Base-by-base conservation (phyloP, 176 grass and related monocot species). In the Tuctoria greenei region DNA sequence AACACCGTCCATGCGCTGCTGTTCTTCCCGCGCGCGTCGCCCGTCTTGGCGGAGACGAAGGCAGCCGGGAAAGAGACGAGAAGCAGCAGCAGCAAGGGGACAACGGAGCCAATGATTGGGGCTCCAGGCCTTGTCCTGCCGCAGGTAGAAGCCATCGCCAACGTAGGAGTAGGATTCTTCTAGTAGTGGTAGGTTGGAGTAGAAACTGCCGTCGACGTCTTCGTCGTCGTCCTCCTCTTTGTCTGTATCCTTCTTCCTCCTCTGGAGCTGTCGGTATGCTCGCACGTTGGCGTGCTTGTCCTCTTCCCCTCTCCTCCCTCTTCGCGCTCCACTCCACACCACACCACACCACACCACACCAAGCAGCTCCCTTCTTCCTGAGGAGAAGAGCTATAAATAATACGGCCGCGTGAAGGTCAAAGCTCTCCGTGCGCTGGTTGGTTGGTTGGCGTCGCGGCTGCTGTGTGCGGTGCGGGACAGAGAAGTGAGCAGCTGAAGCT, bases 251-350 rank as follows among this genome's bases (percentile, higher is more conserved):
- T 5, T 42, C 5, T n/a, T 49, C 41, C 39, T 76, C 52, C 73
- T 26, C 27, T 61, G 24, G 39, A 50, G 38, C 41, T 63, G 66
- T 71, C 67, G 69, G 84, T 46, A 23, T 41, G 73, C 47, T 47
- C 36, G 72, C 78, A 54, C 78, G 64, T 71, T 65, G 79, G 39
- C 45, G 11, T 71, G 65, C 61, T 67, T 82, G 79, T 77, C 79
- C 42, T 78, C 74, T 87, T 51, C 73, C 76, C 56, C 76, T 21
- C 62, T 68, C 46, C 80, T 26, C 17, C 15, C 17, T 27, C 7
- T 11, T 6, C 41, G 18, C 31, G 31, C 31, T 47, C 28, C 52
- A n/a, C n/a, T n/a, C n/a, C n/a, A n/a, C n/a, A n/a, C n/a, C n/a
- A n/a, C n/a, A n/a, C n/a, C n/a, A n/a, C n/a, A n/a, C n/a, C n/a